phyloP scores from a whole-genome alignment of 768 basidiomycete genomes.

The Lentinus tigrinus region DNA sequence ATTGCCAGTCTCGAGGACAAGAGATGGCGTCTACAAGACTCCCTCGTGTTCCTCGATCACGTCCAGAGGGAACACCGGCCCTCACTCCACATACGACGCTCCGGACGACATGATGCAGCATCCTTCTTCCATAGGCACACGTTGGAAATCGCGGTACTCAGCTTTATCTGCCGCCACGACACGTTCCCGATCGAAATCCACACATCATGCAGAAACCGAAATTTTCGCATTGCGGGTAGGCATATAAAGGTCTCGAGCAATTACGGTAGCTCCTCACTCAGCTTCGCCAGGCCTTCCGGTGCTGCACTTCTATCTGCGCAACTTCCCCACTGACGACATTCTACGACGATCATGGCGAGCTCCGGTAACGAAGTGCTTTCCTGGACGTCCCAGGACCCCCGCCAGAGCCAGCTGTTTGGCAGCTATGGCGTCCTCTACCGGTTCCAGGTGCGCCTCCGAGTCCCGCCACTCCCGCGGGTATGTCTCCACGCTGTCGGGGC shows the following conservation, averaged over 20 bases:
- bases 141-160: slow-evolving; percentile 65
- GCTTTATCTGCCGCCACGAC: slow-evolving; percentile 71
- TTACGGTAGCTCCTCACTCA: slow-evolving; percentile 13
- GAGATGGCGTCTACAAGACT: slow-evolving; percentile 44
- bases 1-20: slow-evolving; percentile 30
- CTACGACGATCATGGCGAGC: slow-evolving; percentile 42
- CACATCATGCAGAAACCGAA: slow-evolving; percentile 51
- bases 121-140: slow-evolving; percentile 74
- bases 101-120: slow-evolving; percentile 53
- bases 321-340: slow-evolving; percentile 27
- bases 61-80: slow-evolving; percentile 53
- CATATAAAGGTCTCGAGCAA: slow-evolving; percentile 50
- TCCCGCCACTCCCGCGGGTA: slow-evolving; percentile 18
- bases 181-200: slow-evolving; percentile 76
- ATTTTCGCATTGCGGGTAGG: slow-evolving; percentile 38
- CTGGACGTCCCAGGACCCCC: slow-evolving; percentile 86
- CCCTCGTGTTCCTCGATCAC: slow-evolving; percentile 73
- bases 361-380: slow-evolving; percentile 60
- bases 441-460: slow-evolving; percentile 63
- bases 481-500: slow-evolving; percentile 21
- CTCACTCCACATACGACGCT: slow-evolving; percentile 70
- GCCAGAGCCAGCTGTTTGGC: slow-evolving; percentile 81
- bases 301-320: slow-evolving; percentile 9
- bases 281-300: slow-evolving; percentile 20
- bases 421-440: slow-evolving; percentile 80